Conservation (phyloP, 1,284 basidiomycete genomes). For the Pyrrhoderma lamaoense region DNA sequence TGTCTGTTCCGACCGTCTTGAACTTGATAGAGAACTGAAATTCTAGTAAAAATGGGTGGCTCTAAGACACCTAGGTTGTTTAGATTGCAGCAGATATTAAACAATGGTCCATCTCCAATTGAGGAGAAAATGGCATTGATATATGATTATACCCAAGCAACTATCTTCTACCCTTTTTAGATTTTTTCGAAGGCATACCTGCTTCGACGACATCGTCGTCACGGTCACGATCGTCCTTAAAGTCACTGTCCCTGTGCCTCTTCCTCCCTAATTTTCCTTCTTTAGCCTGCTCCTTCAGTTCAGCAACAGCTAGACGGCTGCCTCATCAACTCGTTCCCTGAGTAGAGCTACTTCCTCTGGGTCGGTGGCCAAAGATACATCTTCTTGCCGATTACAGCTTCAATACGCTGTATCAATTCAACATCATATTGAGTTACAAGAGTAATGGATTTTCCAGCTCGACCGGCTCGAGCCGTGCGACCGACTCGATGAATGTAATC, state of each 20-base stretch:
- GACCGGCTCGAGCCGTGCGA: constrained; percentile 92
- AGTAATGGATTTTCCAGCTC: constrained; percentile 93
- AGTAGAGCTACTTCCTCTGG: constrained; percentile 87
- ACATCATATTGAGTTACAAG: constrained; percentile 98
- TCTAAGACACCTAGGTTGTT: too few relatives aligned
- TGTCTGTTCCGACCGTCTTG: too few relatives aligned
- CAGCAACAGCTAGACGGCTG: constrained; percentile 77
- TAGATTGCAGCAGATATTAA: too few relatives aligned
- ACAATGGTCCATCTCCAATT: too few relatives aligned
- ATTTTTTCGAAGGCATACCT: constrained; percentile 56
- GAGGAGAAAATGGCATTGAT: too few relatives aligned
- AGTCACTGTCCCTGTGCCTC: constrained; percentile 45
- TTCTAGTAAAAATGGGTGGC: too few relatives aligned
- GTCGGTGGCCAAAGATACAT: constrained; percentile 87
- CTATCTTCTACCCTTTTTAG: constrained; percentile 34
- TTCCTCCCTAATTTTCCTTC: constrained; percentile 50
- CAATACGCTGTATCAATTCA: constrained; percentile 92
- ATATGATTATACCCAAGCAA: background rate
- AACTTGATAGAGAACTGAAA: too few relatives aligned
- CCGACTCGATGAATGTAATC: constrained; percentile 99
- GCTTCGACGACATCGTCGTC: constrained; percentile 85
- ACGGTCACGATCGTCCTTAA: constrained; percentile 68
- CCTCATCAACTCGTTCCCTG: constrained; percentile 87
- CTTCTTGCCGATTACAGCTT: constrained; percentile 87
- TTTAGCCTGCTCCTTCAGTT: constrained; percentile 62